Conservation (phyloP, 2,329 filamentous ascomycete genomes). For the Orbilia quercus region DNA sequence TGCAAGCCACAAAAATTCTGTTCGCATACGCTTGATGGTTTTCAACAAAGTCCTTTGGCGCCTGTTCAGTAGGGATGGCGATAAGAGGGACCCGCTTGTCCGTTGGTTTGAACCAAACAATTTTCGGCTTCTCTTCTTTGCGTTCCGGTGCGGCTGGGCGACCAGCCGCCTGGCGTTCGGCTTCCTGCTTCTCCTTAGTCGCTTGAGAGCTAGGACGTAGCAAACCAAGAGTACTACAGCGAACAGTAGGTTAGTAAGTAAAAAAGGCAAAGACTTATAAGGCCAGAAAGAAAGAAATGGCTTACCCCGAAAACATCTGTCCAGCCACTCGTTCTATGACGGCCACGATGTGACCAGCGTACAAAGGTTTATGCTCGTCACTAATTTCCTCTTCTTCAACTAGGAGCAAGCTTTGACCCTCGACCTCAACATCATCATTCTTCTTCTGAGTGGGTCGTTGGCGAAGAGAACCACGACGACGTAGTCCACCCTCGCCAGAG, state of each 20-base stretch:
- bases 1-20: slow-evolving; percentile 97
- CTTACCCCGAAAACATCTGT: slow-evolving; percentile 90
- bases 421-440: slow-evolving; percentile 98
- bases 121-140: slow-evolving; percentile 96
- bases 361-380: slow-evolving; percentile 96
- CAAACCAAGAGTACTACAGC: slow-evolving; percentile 79
- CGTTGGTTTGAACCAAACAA: slow-evolving; percentile 99
- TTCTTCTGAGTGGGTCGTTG: slow-evolving; percentile 99
- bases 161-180: slow-evolving; percentile 82
- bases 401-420: slow-evolving; percentile 93
- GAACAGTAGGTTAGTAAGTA: slow-evolving; percentile 53
- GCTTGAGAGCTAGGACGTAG: slow-evolving; percentile 96
- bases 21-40: slow-evolving; percentile 98
- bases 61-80: slow-evolving; percentile 97
- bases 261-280: no score
- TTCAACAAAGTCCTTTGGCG: slow-evolving; percentile 96
- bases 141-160: slow-evolving; percentile 81
- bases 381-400: slow-evolving; percentile 99
- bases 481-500: slow-evolving; percentile 70
- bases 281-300: slow-evolving; percentile 1
- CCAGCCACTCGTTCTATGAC: slow-evolving; percentile 96
- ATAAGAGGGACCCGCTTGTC: slow-evolving; percentile 98
- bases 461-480: slow-evolving; percentile 90
- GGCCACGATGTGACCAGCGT: slow-evolving; percentile 95
- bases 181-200: slow-evolving; percentile 99